Conservation (phyloP, 2,329 filamentous ascomycete genomes). For the Cytospora piceicola region DNA sequence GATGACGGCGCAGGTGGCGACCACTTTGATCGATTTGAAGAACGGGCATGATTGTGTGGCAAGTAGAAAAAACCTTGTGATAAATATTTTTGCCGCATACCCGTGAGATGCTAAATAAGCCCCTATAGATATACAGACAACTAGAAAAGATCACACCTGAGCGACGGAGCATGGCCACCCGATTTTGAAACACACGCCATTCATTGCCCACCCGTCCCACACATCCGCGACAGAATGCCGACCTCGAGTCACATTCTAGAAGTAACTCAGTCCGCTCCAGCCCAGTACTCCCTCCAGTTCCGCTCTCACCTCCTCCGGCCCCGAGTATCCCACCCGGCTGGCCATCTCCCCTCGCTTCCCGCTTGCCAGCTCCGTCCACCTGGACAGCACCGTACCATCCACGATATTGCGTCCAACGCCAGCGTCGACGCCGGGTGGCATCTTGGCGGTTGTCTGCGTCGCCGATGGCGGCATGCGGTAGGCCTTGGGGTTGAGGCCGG, state of each 20-base stretch:
- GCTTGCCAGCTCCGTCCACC: conserved; percentile 77
- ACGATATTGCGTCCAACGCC: conserved; percentile 69
- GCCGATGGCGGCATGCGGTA: conserved; percentile 64
- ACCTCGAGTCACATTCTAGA: conserved; percentile 38
- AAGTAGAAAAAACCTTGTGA: not conserved
- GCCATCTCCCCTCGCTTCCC: conserved; percentile 74
- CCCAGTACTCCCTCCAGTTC: conserved; percentile 69
- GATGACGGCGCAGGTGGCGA: not conserved
- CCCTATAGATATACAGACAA: not conserved
- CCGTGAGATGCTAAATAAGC: not conserved
- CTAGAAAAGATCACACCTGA: not conserved
- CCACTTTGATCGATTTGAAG: not conserved
- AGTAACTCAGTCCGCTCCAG: conserved; percentile 66
- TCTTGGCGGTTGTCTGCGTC: conserved; percentile 48
- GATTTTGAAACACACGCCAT: no score
- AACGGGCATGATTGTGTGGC: not conserved
- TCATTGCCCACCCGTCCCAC: not conserved
- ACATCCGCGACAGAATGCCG: not conserved
- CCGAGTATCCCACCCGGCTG: conserved; percentile 69
- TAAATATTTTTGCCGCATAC: not conserved
- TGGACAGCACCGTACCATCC: conserved; percentile 74
- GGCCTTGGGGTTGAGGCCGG: conserved; percentile 81
- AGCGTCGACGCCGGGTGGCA: conserved; percentile 57
- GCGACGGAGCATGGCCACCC: not conserved
- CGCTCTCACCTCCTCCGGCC: conserved; percentile 67